These are phyloP conservation scores for Recurvomyces mirabilis DNA, from an alignment of 495 filamentous ascomycete genomes.

Conservation along the genomic window DNA sequence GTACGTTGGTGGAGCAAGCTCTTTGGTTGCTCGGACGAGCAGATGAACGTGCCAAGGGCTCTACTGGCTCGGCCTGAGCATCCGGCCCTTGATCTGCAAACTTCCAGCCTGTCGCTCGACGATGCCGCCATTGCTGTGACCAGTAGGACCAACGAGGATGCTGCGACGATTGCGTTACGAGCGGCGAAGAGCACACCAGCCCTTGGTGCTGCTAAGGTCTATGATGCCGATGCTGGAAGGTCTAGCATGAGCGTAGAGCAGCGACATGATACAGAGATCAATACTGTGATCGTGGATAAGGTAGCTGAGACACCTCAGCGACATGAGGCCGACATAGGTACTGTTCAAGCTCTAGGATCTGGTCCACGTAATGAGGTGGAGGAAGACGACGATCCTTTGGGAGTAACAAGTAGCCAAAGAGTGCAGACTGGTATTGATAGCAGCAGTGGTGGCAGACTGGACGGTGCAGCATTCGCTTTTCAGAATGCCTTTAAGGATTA, in stretches of 20 bases:
- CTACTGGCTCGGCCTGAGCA: slow-evolving; percentile 5
- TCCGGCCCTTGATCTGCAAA: background rate
- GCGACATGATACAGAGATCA: no score
- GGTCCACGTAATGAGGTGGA: no score
- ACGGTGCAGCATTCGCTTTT: slow-evolving; percentile 17
- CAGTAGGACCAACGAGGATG: background rate
- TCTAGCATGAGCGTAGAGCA: slow-evolving; percentile 2
- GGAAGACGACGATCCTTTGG: no score
- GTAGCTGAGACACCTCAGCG: no score
- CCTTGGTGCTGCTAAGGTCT: background rate
- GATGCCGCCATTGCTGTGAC: background rate
- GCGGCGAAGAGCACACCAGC: slow-evolving; percentile 13
- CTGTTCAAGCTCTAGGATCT: no score
- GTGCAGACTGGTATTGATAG: no score
- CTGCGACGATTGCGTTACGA: background rate
- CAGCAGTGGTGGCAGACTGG: slow-evolving; percentile 4
- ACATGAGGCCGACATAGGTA: no score
- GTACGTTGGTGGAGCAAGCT: slow-evolving; percentile 87
- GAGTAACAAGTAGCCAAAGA: no score
- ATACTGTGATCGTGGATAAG: no score
- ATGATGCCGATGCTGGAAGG: background rate
- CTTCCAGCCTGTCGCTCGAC: slow-evolving; percentile 13
- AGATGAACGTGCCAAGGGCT: slow-evolving; percentile 64
- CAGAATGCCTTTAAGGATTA: slow-evolving; percentile 15
- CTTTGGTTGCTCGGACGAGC: slow-evolving; percentile 72